Base-by-base conservation (phyloP, 768 basidiomycete genomes). In the Mycena belliarum region DNA sequence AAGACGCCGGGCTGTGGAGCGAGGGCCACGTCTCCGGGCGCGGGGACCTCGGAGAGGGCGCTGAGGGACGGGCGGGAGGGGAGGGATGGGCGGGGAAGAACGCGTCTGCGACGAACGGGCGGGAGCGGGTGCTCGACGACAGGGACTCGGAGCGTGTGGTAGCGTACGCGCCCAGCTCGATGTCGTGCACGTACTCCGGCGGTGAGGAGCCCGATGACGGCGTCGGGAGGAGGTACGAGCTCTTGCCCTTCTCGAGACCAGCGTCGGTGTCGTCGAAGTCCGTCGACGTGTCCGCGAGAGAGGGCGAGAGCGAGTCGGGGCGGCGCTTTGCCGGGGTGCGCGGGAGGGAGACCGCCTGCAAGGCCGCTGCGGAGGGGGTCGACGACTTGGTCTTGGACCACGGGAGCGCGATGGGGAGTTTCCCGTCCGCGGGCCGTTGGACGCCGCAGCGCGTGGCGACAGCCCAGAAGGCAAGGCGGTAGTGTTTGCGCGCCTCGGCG, bases 401-500 rank as follows among this genome's bases (percentile, higher is more conserved):
- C 4, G 37, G 37, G 18, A 38, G 37, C 4, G 18, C 18, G 37
- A 38, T 3, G 5, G 37, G 18, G 18, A 38, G 37, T n/a, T 18
- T n/a, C 6, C 43, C 43, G 46, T 55, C 45, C 26, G 37, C 20
- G 26, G 53, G 53, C 3, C 35, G 53, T 18, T 35, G 33, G 40
- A 26, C 20, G 2, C 49, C 55, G 3, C 43, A 20, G 32, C 48
- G 47, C 55, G 35, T 56, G 15, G 23, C 48, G 15, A 56, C 23
- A 8, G 48, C 49, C 48, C 55, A 49, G 32, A 56, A 50, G 18
- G 48, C 48, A 1, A 43, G 18, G 3, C 29, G 50, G 65, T 83
- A 85, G 52, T 79, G 72, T 49, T 68, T 75, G 56, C 73, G 72
- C 2, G 81, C 81, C 63, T 84, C 83, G 37, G 78, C 76, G 10